Evolutionary conservation across 257 asterid species (phyloP), one percentile per base, ranked within the genome.

Genomic region (Gynochthodes officinalis): DNA sequence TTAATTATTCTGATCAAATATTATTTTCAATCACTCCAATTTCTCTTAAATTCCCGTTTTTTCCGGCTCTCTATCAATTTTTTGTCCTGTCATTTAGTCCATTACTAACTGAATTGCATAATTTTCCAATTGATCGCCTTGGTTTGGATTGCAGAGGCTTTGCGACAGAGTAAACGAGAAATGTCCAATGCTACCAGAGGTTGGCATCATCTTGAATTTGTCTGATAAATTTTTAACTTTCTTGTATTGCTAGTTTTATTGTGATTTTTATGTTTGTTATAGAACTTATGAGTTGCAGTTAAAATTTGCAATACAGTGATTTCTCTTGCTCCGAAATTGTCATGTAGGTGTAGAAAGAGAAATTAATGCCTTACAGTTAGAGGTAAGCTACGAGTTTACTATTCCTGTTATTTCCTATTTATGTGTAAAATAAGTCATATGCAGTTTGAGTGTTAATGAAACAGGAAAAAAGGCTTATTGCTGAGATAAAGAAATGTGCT

Each of bases 391-490:
- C 5, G 35, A 60, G 62, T 21, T 79, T 52, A 68, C 52, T 71
- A 18, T 52, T 71, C 59, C 62, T 40, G 23, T 42, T 35, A 43
- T 60, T 66, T 54, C 32, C 27, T 39, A 0, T 9, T 19, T 6
- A 9, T 21, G 52, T 48, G 18, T 48, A 15, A 37, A 37, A 35
- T 61, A 63, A 4, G 4, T 66, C 30, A 44, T 43, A 19, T 69
- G 39, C 23, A 40, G 42, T 67, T 58, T 10, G 59, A 42, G 64
- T 58, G 73, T 69, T 79, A 25, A 42, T 76, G 74, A 72, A 78
- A 73, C 92, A 94, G 98, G 98, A 94, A 79, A 94, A 88, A 81
- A 86, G 79, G 81, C 98, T 94, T 70, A 96, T 91, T 62, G 93
- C 95, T 53, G 98, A 94, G 87, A 94, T 94, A 54, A 93, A 93